Conservation (phyloP, 305 asterid species). For the Fraxinus sp. region DNA sequence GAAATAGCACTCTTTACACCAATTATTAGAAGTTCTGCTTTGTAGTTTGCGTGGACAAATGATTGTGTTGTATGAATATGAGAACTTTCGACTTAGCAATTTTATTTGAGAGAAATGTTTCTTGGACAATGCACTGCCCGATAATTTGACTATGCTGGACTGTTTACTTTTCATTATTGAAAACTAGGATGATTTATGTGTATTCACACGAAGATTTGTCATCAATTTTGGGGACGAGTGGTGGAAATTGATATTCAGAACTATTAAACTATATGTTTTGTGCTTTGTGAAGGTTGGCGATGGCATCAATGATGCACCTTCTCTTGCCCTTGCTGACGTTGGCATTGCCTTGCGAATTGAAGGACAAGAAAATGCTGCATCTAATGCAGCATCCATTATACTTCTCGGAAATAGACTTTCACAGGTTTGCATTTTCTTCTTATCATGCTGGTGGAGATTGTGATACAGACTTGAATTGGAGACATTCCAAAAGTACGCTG, state of each 20-base stretch:
- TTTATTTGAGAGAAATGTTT: neutral
- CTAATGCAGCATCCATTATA: slow-evolving; percentile 93
- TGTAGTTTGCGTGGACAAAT: slow-evolving; percentile 5
- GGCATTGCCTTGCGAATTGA: slow-evolving; percentile 94
- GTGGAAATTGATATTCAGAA: slow-evolving; percentile 7
- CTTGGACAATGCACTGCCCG: neutral
- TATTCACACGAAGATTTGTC: neutral
- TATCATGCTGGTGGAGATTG: neutral
- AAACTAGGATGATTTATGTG: neutral
- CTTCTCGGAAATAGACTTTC: slow-evolving; percentile 89
- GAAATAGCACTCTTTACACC: neutral
- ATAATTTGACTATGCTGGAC: neutral
- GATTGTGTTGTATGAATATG: neutral
- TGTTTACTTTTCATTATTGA: neutral
- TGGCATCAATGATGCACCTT: slow-evolving; percentile 97
- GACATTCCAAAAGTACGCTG: neutral
- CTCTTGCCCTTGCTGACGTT: slow-evolving; percentile 96
- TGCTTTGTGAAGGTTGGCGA: slow-evolving; percentile 79
- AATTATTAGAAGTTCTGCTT: neutral
- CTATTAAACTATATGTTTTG: slow-evolving; percentile 8
- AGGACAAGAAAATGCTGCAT: slow-evolving; percentile 97
- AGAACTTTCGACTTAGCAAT: neutral
- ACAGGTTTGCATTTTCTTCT: slow-evolving; percentile 49
- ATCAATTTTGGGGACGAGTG: neutral
- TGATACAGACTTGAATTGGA: neutral